These are phyloP conservation scores for Danielia reshetovae DNA, from an alignment of 805 yeast genomes.

Conservation along the genomic window DNA sequence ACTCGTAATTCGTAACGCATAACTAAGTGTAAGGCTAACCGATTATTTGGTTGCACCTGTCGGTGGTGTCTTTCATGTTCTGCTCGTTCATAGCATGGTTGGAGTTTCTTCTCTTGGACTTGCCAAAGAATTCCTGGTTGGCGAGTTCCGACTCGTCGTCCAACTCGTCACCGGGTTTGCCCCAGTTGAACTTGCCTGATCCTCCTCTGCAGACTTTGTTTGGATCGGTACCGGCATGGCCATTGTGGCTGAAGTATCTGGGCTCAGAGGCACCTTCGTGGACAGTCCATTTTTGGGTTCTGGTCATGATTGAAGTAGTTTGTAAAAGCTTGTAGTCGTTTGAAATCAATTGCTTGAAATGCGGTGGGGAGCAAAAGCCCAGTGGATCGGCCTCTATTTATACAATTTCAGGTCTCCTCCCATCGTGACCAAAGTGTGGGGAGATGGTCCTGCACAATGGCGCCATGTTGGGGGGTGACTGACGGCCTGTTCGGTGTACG, in stretches of 20 bases:
- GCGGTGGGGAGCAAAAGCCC: no score
- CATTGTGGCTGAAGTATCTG: slow-evolving; percentile 76
- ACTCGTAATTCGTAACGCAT: background rate
- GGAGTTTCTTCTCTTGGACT: slow-evolving; percentile 35
- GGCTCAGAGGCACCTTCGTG: slow-evolving; percentile 59
- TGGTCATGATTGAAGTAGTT: slow-evolving; percentile 48
- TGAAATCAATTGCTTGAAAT: no score
- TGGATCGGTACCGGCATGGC: slow-evolving; percentile 65
- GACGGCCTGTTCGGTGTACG: no score
- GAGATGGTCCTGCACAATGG: no score
- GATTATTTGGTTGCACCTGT: slow-evolving; percentile 11
- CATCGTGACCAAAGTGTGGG: no score
- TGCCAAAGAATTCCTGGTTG: slow-evolving; percentile 12
- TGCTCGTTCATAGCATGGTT: slow-evolving; percentile 35
- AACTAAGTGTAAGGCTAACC: background rate
- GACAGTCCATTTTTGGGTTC: slow-evolving; percentile 74
- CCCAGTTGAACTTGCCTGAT: slow-evolving; percentile 88
- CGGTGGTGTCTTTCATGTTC: slow-evolving; percentile 20
- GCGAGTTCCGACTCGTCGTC: slow-evolving; percentile 51
- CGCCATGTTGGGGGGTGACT: background rate
- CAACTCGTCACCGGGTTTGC: slow-evolving; percentile 73
- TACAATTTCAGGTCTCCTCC: no score
- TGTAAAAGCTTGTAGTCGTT: no score
- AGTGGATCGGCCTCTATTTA: no score
- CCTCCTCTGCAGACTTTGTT: slow-evolving; percentile 78